Conservation (phyloP, 2,329 filamentous ascomycete species). For the Didymella arachidicola region DNA sequence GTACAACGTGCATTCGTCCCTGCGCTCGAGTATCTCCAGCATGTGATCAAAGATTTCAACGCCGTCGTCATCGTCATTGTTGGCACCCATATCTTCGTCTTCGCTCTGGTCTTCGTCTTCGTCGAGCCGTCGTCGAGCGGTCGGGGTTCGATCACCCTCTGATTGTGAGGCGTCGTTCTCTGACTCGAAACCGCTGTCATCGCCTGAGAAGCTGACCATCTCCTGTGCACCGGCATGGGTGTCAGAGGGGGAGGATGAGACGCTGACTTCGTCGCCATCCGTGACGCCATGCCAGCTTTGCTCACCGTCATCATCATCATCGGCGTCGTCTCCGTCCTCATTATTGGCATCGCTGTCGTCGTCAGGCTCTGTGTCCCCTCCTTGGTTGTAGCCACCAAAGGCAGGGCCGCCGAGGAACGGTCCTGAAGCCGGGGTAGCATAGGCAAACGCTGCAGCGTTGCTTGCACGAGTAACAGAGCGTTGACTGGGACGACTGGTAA, state of each 20-base stretch:
- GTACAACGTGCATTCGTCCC: conserved; percentile 23
- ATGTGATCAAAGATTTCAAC: conserved; percentile 35
- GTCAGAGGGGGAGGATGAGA: conserved; percentile 19
- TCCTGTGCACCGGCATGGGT: conserved; percentile 41
- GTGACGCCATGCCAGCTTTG: conserved; percentile 38
- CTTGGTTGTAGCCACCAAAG: conserved; percentile 36
- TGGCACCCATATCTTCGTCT: conserved; percentile 16
- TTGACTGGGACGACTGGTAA: conserved; percentile 56
- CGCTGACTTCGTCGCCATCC: conserved; percentile 30
- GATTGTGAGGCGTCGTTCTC: conserved; percentile 38
- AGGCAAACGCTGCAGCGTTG: conserved; percentile 67
- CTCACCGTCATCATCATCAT: conserved; percentile 35
- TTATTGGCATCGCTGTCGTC: conserved; percentile 43
- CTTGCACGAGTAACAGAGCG: conserved; percentile 40
- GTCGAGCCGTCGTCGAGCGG: conserved; percentile 13
- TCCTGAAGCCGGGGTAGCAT: conserved; percentile 74
- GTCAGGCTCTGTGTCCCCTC: conserved; percentile 47
- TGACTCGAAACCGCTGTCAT: conserved; percentile 46
- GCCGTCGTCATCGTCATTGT: conserved; percentile 14
- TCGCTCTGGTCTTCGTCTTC: conserved; percentile 23
- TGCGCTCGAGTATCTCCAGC: conserved; percentile 30
- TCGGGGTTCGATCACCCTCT: conserved; percentile 18
- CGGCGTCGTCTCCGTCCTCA: conserved; percentile 36
- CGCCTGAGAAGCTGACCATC: conserved; percentile 40
- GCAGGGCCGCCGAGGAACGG: conserved; percentile 42